Base-by-base conservation (phyloP, 2,329 filamentous ascomycete genomes). In the Botrytis hyacinthi region DNA sequence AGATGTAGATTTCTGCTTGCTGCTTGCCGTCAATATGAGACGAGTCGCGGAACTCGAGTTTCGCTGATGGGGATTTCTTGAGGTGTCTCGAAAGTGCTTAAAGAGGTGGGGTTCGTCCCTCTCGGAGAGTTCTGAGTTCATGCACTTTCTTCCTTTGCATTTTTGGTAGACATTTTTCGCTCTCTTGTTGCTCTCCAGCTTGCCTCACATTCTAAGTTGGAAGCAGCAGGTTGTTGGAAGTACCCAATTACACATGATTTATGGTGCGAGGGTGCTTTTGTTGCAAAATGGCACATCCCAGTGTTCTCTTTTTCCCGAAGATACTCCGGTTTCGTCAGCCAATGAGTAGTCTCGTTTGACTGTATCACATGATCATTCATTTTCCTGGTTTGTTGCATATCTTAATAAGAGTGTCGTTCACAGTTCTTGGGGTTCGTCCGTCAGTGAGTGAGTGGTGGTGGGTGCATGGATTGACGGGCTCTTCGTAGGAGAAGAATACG, bases 361-460 rank as follows among this genome's bases (percentile, higher is more conserved):
- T 7, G 0, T 3, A n/a, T 51, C 48, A 51, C 48, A 10, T 51
- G 22, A 3, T 14, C 0, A 1, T 51, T 5, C 4, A 10, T n/a
- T 51, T n/a, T 26, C 48, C 26, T 51, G 10, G 12, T 51, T 51
- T 51, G 48, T 51, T 51, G 48, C 22, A n/a, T 26, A n/a, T 51
- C 48, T 51, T 10, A 51, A 14, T 10, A 51, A n/a, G 26, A 51
- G 10, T n/a, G 22, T 51, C 46, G 46, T 48, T 48, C 22, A 26
- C 4, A 48, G 4, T 48, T 48, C 9, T 48, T 48, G 22, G 22
- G 46, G 46, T 48, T 48, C 22, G 46, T 48, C 46, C 42, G 20
- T 44, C 42, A 44, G 37, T 8, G 10, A 37, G 37, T 37, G 37
- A 5, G 8, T 35, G 35, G 6, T 35, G 35, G 35, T n/a, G n/a